phyloP scores from a whole-genome alignment of 768 basidiomycete species.

The Punctularia strigosozonata region DNA sequence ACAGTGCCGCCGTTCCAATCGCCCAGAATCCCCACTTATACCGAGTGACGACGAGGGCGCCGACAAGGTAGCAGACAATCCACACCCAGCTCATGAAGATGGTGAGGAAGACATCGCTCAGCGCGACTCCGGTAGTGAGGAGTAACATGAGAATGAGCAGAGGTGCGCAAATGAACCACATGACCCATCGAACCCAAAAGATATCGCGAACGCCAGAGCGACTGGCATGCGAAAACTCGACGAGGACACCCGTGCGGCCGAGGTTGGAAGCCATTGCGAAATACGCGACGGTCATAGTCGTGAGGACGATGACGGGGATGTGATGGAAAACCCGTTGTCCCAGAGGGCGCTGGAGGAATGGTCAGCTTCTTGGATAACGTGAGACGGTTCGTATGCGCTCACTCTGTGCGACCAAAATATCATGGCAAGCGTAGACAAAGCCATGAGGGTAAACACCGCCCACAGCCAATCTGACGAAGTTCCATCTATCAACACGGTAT shows the following conservation, averaged over 20 bases:
- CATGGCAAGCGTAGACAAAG: conserved; percentile 25
- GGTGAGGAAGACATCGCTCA: conserved; percentile 33
- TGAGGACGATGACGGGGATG: conserved; percentile 32
- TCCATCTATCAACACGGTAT: background rate
- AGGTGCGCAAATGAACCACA: conserved; percentile 47
- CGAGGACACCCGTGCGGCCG: conserved; percentile 31
- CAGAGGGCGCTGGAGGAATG: conserved; percentile 16
- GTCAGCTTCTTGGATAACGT: background rate
- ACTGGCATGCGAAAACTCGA: conserved; percentile 24
- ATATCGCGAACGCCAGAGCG: background rate
- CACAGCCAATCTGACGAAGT: conserved; percentile 41
- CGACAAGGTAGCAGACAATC: conserved; percentile 34
- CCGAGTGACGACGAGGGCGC: conserved; percentile 33
- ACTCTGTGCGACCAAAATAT: conserved; percentile 25
- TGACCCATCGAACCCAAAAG: conserved; percentile 39
- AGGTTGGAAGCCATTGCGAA: conserved; percentile 47
- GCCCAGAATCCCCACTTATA: conserved; percentile 47
- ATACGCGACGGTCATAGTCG: conserved; percentile 33
- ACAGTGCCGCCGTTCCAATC: conserved; percentile 32
- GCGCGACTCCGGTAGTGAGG: conserved; percentile 33
- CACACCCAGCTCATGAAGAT: conserved; percentile 35
- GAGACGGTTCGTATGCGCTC: conserved; percentile 5
- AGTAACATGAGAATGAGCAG: conserved; percentile 34
- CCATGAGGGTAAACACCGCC: conserved; percentile 42
- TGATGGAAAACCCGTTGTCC: conserved; percentile 39